Conservation (phyloP, 2,329 filamentous ascomycete genomes). For the Diaporthe batatas region DNA sequence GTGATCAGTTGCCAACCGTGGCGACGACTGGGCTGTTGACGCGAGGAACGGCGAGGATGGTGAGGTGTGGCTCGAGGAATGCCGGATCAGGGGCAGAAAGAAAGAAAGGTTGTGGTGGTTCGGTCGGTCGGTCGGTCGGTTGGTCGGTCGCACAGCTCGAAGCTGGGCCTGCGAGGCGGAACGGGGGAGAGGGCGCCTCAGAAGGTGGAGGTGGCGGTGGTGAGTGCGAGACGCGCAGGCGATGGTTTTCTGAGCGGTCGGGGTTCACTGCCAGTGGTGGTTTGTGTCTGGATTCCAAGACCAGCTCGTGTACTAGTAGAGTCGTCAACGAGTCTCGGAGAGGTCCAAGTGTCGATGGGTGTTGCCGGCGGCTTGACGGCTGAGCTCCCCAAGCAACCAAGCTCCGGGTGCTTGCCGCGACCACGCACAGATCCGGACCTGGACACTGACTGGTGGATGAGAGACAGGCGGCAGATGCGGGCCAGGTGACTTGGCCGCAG, state of each 20-base stretch:
- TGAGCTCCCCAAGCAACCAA: slow-evolving; percentile 26
- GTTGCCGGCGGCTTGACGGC: slow-evolving; percentile 30
- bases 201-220: neutral
- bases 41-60: neutral
- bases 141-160: slow-evolving; percentile 30
- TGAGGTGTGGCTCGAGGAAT: neutral
- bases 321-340: slow-evolving; percentile 25
- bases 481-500: slow-evolving; percentile 8
- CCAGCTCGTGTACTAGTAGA: slow-evolving; percentile 5
- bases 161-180: neutral
- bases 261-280: neutral
- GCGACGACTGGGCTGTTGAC: neutral
- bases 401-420: slow-evolving; percentile 27
- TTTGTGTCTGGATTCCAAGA: neutral
- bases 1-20: slow-evolving; percentile 8
- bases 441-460: neutral
- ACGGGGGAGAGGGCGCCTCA: neutral
- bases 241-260: slow-evolving; percentile 6
- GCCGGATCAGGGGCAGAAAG: slow-evolving; percentile 28
- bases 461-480: slow-evolving; percentile 1
- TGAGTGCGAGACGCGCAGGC: neutral
- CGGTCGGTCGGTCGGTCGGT: neutral
- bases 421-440: slow-evolving; percentile 11
- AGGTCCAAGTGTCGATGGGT: slow-evolving; percentile 25
- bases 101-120: neutral